Evolutionary conservation across 192 early-diverging fungal species (phyloP), one percentile per base, ranked within the genome.

Genomic region (Mortierella alpina): DNA sequence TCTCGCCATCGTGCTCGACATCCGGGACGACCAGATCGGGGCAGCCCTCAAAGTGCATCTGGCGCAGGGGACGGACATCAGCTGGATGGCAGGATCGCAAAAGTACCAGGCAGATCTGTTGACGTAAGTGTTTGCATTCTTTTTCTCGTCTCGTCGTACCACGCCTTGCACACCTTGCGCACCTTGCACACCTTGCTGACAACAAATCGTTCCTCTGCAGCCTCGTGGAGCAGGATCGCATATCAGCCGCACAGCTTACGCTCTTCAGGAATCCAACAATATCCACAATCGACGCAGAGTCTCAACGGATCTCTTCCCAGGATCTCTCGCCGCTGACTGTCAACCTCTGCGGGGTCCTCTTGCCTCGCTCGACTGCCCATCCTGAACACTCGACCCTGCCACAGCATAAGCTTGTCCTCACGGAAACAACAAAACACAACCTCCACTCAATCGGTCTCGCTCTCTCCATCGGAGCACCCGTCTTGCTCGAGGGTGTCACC

Each of bases 391-490:
- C 77, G 23, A 18, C 72, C 57, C 57, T 65, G 53, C 23, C 45
- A 15, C 56, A 64, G 11, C 61, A 76, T 39, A 72, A 70, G 5
- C 88, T 98, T 17, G 91, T 97, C 15, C 80, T 91, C 23, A 98
- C 96, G 22, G 84, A 88, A 7, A 94, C 94, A 7, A 95, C 96
- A 1, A 74, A 84, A 13, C 84, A 82, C 7, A 96, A 96, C 79
- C 81, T 98, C 11, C 90, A 94, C 68, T 85, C 88, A 7, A 89
- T 98, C 44, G 93, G 91, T n/a, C 82, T 98, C 46, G 96, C 95
- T 1, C 75, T 95, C 15, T 98, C 96, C 31, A 90, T 95, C 22
- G 88, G 95, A 31, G 88, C 92, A 20, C 96, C 98, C 0, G 92
- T 97, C 40, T 84, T 99, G 70, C 84, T 98, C 54, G 92, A 95